Evolutionary conservation across 352 stramenopile genomes (phyloP).

Genomic region (Phytophthora fragariaefolia): DNA sequence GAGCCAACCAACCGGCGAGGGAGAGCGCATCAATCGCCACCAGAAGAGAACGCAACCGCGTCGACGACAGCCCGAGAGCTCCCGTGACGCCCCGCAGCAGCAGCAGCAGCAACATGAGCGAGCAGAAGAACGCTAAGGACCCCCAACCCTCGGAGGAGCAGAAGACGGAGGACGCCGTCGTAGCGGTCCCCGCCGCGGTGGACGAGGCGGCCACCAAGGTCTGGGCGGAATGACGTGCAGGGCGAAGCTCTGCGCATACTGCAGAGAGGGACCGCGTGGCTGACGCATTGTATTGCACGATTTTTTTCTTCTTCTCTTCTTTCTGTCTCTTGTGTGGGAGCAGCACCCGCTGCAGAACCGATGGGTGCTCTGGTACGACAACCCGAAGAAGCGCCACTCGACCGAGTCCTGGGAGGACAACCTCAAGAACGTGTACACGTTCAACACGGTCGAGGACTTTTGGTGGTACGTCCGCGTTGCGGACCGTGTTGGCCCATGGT

Average conservation of each 20-base stretch:
- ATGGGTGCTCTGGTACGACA: conserved; percentile 92
- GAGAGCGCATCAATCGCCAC: conserved; percentile 33
- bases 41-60: conserved; percentile 22
- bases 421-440: conserved; percentile 94
- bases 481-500: not conserved
- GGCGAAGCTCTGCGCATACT: not conserved
- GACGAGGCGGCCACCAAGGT: conserved; percentile 72
- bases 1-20: conserved; percentile 42
- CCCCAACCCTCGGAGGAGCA: conserved; percentile 37
- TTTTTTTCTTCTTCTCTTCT: no score
- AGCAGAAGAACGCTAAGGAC: conserved; percentile 46
- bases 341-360: conserved; percentile 88
- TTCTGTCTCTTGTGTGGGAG: conserved; percentile 14
- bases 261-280: not conserved
- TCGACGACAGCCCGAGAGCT: conserved; percentile 21
- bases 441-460: conserved; percentile 97
- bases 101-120: conserved; percentile 45
- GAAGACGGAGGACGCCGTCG: conserved; percentile 37
- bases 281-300: conserved; percentile 25
- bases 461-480: conserved; percentile 81
- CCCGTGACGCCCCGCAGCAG: conserved; percentile 12
- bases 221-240: no score
- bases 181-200: conserved; percentile 48
- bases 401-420: conserved; percentile 91
- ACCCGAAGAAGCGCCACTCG: conserved; percentile 90